These are phyloP conservation scores for Sicyos edulis DNA, from an alignment of 306 rosid genomes.

Conservation along the genomic window DNA sequence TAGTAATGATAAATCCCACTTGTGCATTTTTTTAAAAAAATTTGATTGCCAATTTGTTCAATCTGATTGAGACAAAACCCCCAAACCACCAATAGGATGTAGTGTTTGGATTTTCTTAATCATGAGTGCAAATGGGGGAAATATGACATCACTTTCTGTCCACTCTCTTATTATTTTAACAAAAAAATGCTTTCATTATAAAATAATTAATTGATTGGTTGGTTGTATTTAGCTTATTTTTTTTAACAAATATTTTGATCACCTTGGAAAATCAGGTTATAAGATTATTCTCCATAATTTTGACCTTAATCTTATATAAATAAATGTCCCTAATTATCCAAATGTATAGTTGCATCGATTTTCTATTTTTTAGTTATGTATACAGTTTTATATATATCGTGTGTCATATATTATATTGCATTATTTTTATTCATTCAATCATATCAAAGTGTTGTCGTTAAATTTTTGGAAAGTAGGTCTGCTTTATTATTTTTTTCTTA, in stretches of 20 bases:
- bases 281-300: background rate
- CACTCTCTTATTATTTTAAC: background rate
- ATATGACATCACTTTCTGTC: slow-evolving; percentile 1
- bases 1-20: slow-evolving; percentile 12
- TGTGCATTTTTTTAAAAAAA: slow-evolving; percentile 9
- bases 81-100: background rate
- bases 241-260: background rate
- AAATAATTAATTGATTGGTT: background rate
- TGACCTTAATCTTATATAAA: background rate
- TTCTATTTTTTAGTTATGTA: background rate
- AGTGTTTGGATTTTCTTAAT: slow-evolving; percentile 18
- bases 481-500: background rate
- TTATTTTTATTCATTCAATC: background rate
- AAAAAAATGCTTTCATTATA: background rate
- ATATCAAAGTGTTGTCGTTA: background rate
- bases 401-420: background rate
- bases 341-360: slow-evolving; percentile 6
- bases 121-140: slow-evolving; percentile 14
- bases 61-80: no score
- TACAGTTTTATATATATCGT: background rate
- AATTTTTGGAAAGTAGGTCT: background rate
- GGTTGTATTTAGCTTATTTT: background rate
- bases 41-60: slow-evolving; percentile 13
- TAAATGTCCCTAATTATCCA: slow-evolving; percentile 5
- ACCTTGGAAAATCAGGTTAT: background rate